Conservation (phyloP, 768 basidiomycete genomes). For the Cytidiella melzeri region DNA sequence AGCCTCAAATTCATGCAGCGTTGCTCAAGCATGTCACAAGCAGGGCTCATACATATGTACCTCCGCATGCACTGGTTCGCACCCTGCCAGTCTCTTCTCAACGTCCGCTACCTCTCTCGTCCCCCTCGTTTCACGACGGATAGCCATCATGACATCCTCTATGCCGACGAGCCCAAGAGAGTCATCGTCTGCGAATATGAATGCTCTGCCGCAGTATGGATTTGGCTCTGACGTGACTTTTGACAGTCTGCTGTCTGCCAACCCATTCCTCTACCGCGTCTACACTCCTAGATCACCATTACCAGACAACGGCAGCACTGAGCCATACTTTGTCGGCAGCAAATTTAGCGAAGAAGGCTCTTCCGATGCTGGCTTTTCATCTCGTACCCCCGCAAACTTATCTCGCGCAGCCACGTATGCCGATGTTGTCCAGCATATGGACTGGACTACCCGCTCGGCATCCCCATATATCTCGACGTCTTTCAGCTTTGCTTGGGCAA, state of each 20-base stretch:
- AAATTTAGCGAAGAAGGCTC: slow-evolving; percentile 19
- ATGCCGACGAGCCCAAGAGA: slow-evolving; percentile 1
- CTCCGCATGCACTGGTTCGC: background rate
- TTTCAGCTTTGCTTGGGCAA: slow-evolving; percentile 76
- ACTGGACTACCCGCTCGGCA: slow-evolving; percentile 67
- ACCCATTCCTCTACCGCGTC: slow-evolving; percentile 75
- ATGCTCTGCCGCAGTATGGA: slow-evolving; percentile 61
- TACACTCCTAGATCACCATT: slow-evolving; percentile 66
- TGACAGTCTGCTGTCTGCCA: slow-evolving; percentile 50
- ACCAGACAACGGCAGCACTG: slow-evolving; percentile 43
- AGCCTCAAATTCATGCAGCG: slow-evolving; percentile 2
- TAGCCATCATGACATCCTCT: slow-evolving; percentile 3
- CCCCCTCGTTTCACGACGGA: background rate
- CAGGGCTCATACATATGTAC: background rate
- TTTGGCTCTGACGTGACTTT: slow-evolving; percentile 62
- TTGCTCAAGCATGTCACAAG: slow-evolving; percentile 5
- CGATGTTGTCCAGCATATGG: slow-evolving; percentile 66
- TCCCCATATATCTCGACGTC: slow-evolving; percentile 72
- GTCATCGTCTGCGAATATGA: slow-evolving; percentile 1
- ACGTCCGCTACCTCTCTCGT: background rate
- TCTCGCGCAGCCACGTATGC: slow-evolving; percentile 38
- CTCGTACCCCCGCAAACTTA: slow-evolving; percentile 17
- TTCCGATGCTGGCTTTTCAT: slow-evolving; percentile 20
- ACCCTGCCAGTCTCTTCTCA: background rate
- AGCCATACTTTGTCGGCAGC: slow-evolving; percentile 65